Base-by-base conservation (phyloP, 495 filamentous ascomycete species). In the Lophiotrema nucula region DNA sequence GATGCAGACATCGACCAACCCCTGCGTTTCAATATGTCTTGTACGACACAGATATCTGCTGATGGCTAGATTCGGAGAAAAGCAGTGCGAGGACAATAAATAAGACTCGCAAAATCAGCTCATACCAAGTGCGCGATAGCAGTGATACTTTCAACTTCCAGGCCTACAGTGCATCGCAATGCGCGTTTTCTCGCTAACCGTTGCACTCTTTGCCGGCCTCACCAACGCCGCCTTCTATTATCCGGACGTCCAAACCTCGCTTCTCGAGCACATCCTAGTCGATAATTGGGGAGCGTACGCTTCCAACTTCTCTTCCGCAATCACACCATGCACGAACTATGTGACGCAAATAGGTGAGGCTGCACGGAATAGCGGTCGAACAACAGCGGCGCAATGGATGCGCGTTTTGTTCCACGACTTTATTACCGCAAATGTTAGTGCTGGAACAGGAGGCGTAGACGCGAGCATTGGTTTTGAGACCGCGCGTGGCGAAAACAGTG, bases 401-500 rank as follows among this genome's bases (percentile, higher is more conserved):
- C 50, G 58, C 3, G 51, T 48, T 41, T 42, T 47, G 10, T 61
- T 56, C 51, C 58, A 61, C 47, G 58, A 61, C 31, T 52, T 52
- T 23, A 45, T 60, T 16, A 60, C 56, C 12, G 47, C 48, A 11
- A 27, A 47, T 25, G 37, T 52, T 12, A 27, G 16, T 22, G 56
- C 46, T 4, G 47, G 47, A 16, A 60, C 39, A 10, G 56, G 56
- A 6, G 56, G 56, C 15, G 43, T 60, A 18, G 56, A 60, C 26
- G 56, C 56, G 13, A 41, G 27, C 18, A 60, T 60, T 15, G 24
- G 33, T 8, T 53, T 60, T 25, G 56, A 60, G 31, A 46, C 47
- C 11, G 18, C n/a, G 1, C 38, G 56, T 28, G 37, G 16, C n/a
- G 56, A 60, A n/a, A 47, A 60, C 27, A 27, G 10, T 25, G 56